Base-by-base conservation (phyloP, 495 filamentous ascomycete genomes). In the Penicillium malachiteum region DNA sequence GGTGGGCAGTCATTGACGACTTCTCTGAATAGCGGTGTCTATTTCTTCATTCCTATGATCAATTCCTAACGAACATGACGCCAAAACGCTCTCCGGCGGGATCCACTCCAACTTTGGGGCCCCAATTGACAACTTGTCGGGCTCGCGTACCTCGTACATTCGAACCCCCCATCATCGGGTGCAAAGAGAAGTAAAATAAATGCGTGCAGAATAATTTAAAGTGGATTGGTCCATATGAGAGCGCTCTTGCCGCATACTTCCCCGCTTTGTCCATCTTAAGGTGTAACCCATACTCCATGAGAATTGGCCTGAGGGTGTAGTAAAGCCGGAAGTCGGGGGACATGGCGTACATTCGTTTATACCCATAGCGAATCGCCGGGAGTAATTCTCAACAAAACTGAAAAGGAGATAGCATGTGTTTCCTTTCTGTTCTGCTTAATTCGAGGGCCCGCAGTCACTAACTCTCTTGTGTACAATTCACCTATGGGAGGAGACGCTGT, bases 371-470 rank as follows among this genome's bases (percentile, higher is more conserved):
- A 32, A 37, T 43, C 7, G n/a, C 40, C 3, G 16, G 5, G 32
- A 49, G 17, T 13, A 49, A 5, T 12, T 48, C 35, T n/a, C 16
- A 13, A 14, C 5, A 30, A 46, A 46, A 11, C 12, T 12, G 48
- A 6, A 7, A n/a, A 8, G 39, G 17, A 42, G 30, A 50, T 41
- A 34, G 48, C 3, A 30, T 34, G 9, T 7, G 47, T 17, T 54
- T 54, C 66, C 62, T 60, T 69, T 41, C 51, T 38, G 40, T 69
- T 69, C 66, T 56, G 64, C 58, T 67, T 59, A 58, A 52, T 69
- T 68, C 57, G 61, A 54, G 52, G 62, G 58, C 53, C 61, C 64
- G 60, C 64, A 60, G 41, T 14, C 37, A 48, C 56, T 50, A 56
- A 56, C 16, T 49, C 42, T 43, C 37, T 21, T 35, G 33, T 14